A percentile compares a stretch with the other conserved stretches of the same genome.
phyloP scores from a whole-genome alignment of 2,329 filamentous ascomycete genomes.

The Aureobasidium sp. region DNA sequence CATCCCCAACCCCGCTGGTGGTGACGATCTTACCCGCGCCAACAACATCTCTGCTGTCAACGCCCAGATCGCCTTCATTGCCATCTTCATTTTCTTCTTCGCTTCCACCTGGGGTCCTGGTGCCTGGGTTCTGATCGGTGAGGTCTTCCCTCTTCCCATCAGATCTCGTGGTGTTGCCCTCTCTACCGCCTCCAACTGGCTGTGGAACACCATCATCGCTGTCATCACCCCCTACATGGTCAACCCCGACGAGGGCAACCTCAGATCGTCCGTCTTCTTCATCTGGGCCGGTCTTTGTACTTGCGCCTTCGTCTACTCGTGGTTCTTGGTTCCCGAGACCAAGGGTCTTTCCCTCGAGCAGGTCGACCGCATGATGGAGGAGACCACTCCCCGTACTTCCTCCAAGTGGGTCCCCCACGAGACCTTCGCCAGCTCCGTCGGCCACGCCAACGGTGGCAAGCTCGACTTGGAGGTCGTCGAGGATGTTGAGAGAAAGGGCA shows the following conservation, averaged over 20 bases:
- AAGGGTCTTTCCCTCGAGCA: constrained; percentile 65
- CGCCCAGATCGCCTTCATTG: constrained; percentile 78
- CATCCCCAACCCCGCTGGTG: constrained; percentile 25
- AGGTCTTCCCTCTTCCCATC: constrained; percentile 85
- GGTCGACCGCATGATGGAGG: constrained; percentile 82
- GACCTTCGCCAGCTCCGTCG: constrained; percentile 57
- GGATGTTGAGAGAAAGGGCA: constrained; percentile 28
- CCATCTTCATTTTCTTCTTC: constrained; percentile 90
- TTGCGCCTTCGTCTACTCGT: constrained; percentile 51
- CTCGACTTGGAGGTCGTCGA: constrained; percentile 20
- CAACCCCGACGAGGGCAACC: neutral
- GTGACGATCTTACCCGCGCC: constrained; percentile 34
- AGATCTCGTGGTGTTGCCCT: constrained; percentile 79
- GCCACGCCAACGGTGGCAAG: constrained; percentile 33
- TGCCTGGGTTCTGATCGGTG: constrained; percentile 66
- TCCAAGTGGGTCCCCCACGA: constrained; percentile 64
- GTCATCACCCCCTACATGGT: neutral
- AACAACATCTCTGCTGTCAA: constrained; percentile 35
- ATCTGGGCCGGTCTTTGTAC: constrained; percentile 23
- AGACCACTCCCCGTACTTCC: constrained; percentile 68
- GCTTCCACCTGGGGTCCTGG: constrained; percentile 80
- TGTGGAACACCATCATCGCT: constrained; percentile 62
- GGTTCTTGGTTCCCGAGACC: constrained; percentile 55
- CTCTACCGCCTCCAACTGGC: constrained; percentile 84
- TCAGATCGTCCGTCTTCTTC: constrained; percentile 33